Evolutionary conservation across 306 rosid species (phyloP).

Genomic region (Lagenaria siceraria): DNA sequence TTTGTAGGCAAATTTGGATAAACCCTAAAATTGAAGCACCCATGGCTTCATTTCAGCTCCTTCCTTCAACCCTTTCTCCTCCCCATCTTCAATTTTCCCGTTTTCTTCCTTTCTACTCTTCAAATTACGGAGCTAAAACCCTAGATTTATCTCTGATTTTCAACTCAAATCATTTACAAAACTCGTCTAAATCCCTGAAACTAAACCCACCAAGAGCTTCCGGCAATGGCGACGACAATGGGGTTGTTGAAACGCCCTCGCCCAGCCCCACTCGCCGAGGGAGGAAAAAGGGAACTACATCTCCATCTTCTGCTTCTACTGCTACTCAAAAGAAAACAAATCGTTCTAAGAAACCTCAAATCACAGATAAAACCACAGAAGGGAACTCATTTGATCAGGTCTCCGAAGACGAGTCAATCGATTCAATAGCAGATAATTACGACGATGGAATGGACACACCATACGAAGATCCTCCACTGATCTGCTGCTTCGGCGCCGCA

Average conservation of each 20-base stretch:
- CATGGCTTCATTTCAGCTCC: conserved; percentile 48
- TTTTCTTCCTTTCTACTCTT: conserved; percentile 11
- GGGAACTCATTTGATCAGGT: background rate
- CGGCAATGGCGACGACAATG: conserved; percentile 22
- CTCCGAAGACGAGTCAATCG: conserved; percentile 3
- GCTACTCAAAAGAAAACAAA: conserved; percentile 22
- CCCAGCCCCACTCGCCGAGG: conserved; percentile 56
- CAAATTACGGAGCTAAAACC: background rate
- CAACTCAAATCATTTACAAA: background rate
- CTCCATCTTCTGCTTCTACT: conserved; percentile 12
- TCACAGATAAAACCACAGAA: conserved; percentile 24
- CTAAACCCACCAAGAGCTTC: conserved; percentile 26
- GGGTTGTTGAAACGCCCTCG: conserved; percentile 25
- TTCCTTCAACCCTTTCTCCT: conserved; percentile 15
- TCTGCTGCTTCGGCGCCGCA: conserved; percentile 84
- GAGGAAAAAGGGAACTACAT: conserved; percentile 31
- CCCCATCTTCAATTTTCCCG: conserved; percentile 7
- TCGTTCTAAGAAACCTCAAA: conserved; percentile 19
- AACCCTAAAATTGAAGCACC: conserved; percentile 29
- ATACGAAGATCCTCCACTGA: conserved; percentile 57
- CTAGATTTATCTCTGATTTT: background rate
- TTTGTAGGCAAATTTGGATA: conserved; percentile 12
- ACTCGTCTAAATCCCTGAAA: background rate
- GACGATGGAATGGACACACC: conserved; percentile 58
- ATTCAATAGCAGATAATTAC: conserved; percentile 27